Evolutionary conservation across 2,329 filamentous ascomycete species (phyloP).

Genomic region (Phialophora macrospora): DNA sequence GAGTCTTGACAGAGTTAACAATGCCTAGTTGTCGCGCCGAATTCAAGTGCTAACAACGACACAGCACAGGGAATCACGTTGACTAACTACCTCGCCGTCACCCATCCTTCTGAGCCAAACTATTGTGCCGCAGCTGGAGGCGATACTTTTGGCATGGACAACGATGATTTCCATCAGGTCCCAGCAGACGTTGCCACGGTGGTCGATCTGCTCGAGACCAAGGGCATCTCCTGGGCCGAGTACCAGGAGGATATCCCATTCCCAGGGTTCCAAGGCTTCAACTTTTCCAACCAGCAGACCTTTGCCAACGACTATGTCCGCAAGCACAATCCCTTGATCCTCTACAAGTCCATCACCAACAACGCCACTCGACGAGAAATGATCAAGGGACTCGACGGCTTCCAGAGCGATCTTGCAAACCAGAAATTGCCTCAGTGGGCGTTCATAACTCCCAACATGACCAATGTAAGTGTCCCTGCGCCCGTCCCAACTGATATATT

Average conservation of each 20-base stretch:
- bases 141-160: slow-evolving; percentile 74
- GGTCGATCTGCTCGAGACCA: slow-evolving; percentile 70
- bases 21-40: background rate
- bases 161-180: slow-evolving; percentile 67
- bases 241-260: slow-evolving; percentile 82
- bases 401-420: slow-evolving; percentile 68
- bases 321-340: slow-evolving; percentile 74
- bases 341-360: slow-evolving; percentile 68
- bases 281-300: slow-evolving; percentile 68
- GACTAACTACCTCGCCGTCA: slow-evolving; percentile 64
- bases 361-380: slow-evolving; percentile 64
- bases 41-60: background rate
- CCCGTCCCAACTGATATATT: background rate
- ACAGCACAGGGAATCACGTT: slow-evolving; percentile 64
- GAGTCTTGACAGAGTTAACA: background rate
- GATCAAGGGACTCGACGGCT: slow-evolving; percentile 75
- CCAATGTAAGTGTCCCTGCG: slow-evolving; percentile 48
- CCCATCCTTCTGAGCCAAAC: slow-evolving; percentile 77
- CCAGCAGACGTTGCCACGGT: slow-evolving; percentile 68
- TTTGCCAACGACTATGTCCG: slow-evolving; percentile 77
- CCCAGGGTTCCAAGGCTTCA: slow-evolving; percentile 70
- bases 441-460: slow-evolving; percentile 58
- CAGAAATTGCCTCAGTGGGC: slow-evolving; percentile 72
- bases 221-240: slow-evolving; percentile 68
- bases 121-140: slow-evolving; percentile 71